Conservation (phyloP, 2,329 filamentous ascomycete species). For the Neofusicoccum umdonicola region DNA sequence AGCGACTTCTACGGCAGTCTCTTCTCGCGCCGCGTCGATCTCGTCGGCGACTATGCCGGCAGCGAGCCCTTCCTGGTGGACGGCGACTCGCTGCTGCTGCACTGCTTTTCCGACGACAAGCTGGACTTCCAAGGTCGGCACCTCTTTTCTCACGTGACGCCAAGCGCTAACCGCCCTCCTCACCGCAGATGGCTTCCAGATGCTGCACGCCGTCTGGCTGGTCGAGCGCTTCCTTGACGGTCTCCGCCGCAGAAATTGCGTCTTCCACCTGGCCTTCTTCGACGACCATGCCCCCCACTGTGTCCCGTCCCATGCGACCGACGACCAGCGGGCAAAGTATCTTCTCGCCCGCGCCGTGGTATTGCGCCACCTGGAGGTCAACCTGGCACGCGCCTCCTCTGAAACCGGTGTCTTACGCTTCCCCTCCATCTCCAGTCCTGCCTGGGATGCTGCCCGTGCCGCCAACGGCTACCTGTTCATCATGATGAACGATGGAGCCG, state of each 20-base stretch:
- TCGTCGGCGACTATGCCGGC: slow-evolving; percentile 74
- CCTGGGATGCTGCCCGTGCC: slow-evolving; percentile 57
- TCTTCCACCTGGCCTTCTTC: slow-evolving; percentile 72
- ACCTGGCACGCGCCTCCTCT: slow-evolving; percentile 39
- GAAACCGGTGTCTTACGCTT: slow-evolving; percentile 50
- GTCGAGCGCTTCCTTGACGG: slow-evolving; percentile 65
- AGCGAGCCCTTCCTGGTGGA: slow-evolving; percentile 71
- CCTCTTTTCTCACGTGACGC: background rate
- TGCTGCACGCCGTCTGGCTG: slow-evolving; percentile 68
- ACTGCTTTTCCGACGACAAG: slow-evolving; percentile 60
- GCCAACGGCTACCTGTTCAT: slow-evolving; percentile 62
- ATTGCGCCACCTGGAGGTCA: slow-evolving; percentile 59
- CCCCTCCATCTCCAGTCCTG: slow-evolving; percentile 44
- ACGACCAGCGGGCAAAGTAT: slow-evolving; percentile 50
- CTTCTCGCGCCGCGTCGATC: slow-evolving; percentile 39
- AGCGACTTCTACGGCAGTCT: slow-evolving; percentile 28
- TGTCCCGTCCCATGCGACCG: slow-evolving; percentile 46
- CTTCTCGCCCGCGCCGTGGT: slow-evolving; percentile 62
- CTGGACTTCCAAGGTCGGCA: slow-evolving; percentile 60
- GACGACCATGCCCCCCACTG: slow-evolving; percentile 56
- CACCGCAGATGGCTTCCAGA: slow-evolving; percentile 57
- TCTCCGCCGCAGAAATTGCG: slow-evolving; percentile 62
- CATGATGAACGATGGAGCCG: slow-evolving; percentile 65
- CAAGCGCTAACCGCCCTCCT: slow-evolving; percentile 3
- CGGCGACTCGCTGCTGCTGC: slow-evolving; percentile 67